Base-by-base conservation (phyloP, 768 basidiomycete genomes). In the Leccinellum rugosiceps region DNA sequence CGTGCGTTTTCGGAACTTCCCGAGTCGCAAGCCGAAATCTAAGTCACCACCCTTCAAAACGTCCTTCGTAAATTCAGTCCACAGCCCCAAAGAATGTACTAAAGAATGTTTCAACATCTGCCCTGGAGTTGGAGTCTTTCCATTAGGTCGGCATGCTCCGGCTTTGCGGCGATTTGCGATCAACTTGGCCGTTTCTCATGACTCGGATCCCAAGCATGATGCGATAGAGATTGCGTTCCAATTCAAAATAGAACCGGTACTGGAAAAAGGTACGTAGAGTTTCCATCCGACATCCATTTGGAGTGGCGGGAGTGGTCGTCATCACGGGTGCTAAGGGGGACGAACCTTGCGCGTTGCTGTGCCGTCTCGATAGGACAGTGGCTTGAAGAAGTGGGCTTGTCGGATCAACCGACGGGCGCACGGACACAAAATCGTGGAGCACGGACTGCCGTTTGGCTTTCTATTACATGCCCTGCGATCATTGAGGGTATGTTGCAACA, bases 391-490 rank as follows among this genome's bases (percentile, higher is more conserved):
- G 64, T 30, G 75, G 64, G 49, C 68, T 73, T 11, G 78, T 69
- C 34, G 90, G 86, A 62, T 83, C 85, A 66, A 94, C 87, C 28
- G 25, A 25, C 25, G 50, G 88, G 82, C 3, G 78, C 38, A 10
- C 83, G 66, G 85, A 92, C 1, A 86, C 85, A 52, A 95, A 94
- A 25, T 80, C 80, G 32, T 88, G 87, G n/a, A 84, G 72, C 70
- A 93, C 92, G 69, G 96, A 83, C 69, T 94, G 94, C 45, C 83
- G 79, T 72, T 96, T 92, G 54, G 97, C 85, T 63, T 87, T 90
- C 61, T 10, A 21, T 43, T 9, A 84, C 87, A 65, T 91, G 90
- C n/a, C 93, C 87, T 14, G 94, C 89, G n/a, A 93, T 88, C 11
- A 92, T 93, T 95, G 58, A 4, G 41, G 13, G 47, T 23, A 28